A percentile compares a stretch with the other conserved stretches of the same genome.
These are phyloP conservation scores for Trichoderma hamatum DNA, from an alignment of 2,329 filamentous ascomycete genomes.

Conservation along the genomic window DNA sequence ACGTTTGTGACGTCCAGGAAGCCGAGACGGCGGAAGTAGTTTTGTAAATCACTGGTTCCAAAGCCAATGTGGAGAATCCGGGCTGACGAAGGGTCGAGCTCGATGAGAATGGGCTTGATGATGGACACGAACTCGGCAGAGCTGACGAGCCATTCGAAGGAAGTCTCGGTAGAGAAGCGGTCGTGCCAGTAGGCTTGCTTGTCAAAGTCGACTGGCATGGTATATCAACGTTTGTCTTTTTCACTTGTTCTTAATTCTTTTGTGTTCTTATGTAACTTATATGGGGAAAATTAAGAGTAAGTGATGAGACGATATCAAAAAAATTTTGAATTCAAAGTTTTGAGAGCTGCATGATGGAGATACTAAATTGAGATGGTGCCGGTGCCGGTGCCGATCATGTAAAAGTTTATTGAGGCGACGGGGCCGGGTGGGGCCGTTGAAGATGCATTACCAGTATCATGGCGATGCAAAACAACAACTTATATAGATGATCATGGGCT, in stretches of 20 bases:
- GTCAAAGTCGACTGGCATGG: constrained; percentile 47
- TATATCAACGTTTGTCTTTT: not conserved
- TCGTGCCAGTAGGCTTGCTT: constrained; percentile 54
- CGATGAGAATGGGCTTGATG: constrained; percentile 44
- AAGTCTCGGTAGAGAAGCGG: constrained; percentile 49
- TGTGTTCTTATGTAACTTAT: not conserved
- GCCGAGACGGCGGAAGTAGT: constrained; percentile 47
- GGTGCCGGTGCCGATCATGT: not conserved
- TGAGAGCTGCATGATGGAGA: not conserved
- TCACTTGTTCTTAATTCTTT: not conserved
- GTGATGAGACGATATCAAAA: not conserved
- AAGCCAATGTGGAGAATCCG: constrained; percentile 52
- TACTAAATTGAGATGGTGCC: not conserved
- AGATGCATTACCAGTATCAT: not conserved
- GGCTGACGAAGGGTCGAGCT: constrained; percentile 34
- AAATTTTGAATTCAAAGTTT: not conserved
- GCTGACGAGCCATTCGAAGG: constrained; percentile 53
- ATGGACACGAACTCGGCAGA: constrained; percentile 47
- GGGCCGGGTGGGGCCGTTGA: constrained; percentile 2
- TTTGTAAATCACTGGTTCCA: constrained; percentile 55
- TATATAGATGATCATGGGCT: too few species aligned
- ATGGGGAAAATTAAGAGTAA: not conserved
- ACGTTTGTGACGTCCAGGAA: constrained; percentile 51
- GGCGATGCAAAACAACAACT: not conserved
- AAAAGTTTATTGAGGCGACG: not conserved